phyloP scores from a whole-genome alignment of 495 filamentous ascomycete genomes.

The Oidiodendron maius region DNA sequence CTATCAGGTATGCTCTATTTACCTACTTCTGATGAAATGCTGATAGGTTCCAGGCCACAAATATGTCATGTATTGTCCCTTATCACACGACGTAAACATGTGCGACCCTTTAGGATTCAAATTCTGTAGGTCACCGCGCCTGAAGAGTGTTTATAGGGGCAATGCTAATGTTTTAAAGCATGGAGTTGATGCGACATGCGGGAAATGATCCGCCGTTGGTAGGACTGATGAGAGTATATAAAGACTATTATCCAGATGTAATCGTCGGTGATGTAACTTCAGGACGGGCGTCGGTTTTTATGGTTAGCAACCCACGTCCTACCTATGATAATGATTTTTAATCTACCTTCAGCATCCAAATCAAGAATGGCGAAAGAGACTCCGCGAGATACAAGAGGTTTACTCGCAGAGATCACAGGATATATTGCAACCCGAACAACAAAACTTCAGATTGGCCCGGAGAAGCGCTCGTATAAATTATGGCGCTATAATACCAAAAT shows the following conservation, averaged over 20 bases:
- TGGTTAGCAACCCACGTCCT: constrained; percentile 25
- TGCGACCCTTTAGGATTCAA: constrained; percentile 80
- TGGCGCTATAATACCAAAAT: constrained; percentile 52
- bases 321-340: background rate
- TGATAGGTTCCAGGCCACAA: constrained; percentile 29
- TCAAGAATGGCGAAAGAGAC: constrained; percentile 66
- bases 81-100: constrained; percentile 81
- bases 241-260: constrained; percentile 86
- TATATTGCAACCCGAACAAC: constrained; percentile 23
- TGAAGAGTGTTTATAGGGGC: background rate
- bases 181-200: constrained; percentile 52
- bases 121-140: constrained; percentile 50
- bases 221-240: constrained; percentile 76
- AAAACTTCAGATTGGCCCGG: constrained; percentile 48
- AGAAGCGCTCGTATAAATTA: constrained; percentile 38
- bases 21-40: background rate
- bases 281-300: constrained; percentile 50
- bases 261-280: constrained; percentile 61
- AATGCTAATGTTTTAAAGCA: constrained; percentile 28
- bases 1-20: constrained; percentile 44
- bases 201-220: constrained; percentile 70
- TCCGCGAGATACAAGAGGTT: constrained; percentile 59
- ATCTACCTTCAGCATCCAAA: constrained; percentile 55
- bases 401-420: constrained; percentile 37
- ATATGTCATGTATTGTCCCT: constrained; percentile 80